Evolutionary conservation across 2,329 filamentous ascomycete species (phyloP), one percentile per base, ranked within the genome.

Genomic region (Tolypocladium guangdongense): DNA sequence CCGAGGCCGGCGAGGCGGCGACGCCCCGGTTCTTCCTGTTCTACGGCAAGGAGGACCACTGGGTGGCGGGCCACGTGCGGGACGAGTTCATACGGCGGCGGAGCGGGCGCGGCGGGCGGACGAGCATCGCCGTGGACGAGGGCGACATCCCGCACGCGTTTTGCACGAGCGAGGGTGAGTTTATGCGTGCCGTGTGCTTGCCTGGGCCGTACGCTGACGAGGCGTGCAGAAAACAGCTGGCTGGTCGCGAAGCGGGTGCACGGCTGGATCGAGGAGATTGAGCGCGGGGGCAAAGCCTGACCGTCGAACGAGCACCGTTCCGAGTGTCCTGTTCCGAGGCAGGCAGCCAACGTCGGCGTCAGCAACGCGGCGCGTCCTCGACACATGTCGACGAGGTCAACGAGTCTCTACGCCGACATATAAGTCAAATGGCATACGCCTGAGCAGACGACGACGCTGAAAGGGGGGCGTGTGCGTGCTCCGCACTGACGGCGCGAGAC

Each of bases 41-140:
- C 50, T 86, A 83, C 58, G 82, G 76, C 2, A 69, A 75, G 56
- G 67, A 77, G 50, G 83, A 86, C 56, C 76, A 83, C 54, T 86
- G 83, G 83, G 80, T 86, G 1, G 77, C 78, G 3, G 69, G 80
- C 49, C 69, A 74, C 50, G 72, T 75, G 48, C 71, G 82, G 10
- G 80, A 84, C 58, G 72, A 72, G 32, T 78, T 86, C 54, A 80
- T 85, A 52, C 69, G 68, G 46, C 66, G 65, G 43, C 66, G 72
- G 55, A 64, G 60, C 60, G 65, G 62, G 54, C 59, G 65, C 65
- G 63, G 64, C 63, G 71, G 71, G 7, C 68, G 72, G 55, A 75
- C 76, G 0, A 71, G 68, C 54, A 71, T 83, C 50, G 64, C 76
- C 36, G 70, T 86, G 37, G 81, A 84, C 53, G 74, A 81, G 57